phyloP scores from a whole-genome alignment of 108 stramenopile species.

The Fragilariopsis cylindrus region DNA sequence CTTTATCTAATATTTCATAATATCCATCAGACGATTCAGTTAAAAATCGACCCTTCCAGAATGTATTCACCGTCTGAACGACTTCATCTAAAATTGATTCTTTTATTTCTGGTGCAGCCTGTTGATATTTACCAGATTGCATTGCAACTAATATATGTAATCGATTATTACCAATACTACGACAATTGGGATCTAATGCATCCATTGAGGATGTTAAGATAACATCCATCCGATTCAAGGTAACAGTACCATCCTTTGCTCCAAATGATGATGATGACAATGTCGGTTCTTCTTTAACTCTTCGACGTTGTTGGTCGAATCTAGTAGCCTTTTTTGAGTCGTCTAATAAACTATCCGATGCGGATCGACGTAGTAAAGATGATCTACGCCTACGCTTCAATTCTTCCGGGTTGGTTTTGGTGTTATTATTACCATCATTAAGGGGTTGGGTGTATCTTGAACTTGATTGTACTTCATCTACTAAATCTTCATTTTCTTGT shows the following conservation, averaged over 20 bases:
- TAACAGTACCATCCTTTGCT: neutral
- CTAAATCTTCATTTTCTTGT: neutral
- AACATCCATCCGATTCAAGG: constrained; percentile 36
- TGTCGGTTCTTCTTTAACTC: constrained; percentile 28
- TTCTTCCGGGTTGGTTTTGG: constrained; percentile 11
- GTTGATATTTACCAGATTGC: constrained; percentile 15
- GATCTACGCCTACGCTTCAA: constrained; percentile 25
- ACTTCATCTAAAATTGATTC: constrained; percentile 38
- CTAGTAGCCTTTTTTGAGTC: constrained; percentile 22
- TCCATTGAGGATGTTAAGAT: constrained; percentile 18
- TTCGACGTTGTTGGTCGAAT: neutral
- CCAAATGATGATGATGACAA: constrained; percentile 12
- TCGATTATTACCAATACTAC: constrained; percentile 33
- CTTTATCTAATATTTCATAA: constrained; percentile 21
- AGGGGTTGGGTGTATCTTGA: neutral
- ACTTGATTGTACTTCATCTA: neutral
- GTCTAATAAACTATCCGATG: constrained; percentile 28
- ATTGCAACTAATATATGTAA: constrained; percentile 31
- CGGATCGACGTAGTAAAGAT: constrained; percentile 35
- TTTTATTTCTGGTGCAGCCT: constrained; percentile 7
- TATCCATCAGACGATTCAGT: constrained; percentile 19
- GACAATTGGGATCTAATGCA: constrained; percentile 32
- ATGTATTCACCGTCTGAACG: constrained; percentile 21
- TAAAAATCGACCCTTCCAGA: constrained; percentile 39
- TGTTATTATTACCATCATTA: neutral